Conservation (phyloP, 495 filamentous ascomycete species). For the Penicillium egyptiacum region DNA sequence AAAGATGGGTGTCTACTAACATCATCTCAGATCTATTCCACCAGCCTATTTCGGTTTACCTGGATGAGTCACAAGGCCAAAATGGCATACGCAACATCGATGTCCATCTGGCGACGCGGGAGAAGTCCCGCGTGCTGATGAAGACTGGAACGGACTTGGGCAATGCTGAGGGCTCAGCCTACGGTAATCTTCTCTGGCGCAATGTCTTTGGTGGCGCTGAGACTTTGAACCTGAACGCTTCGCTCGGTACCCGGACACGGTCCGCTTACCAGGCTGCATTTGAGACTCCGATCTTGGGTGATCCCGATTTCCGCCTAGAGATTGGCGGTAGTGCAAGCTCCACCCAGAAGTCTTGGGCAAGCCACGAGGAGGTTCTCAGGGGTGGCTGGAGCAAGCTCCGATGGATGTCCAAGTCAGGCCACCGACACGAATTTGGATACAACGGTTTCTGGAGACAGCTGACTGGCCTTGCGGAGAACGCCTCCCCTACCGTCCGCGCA, state of each 20-base stretch:
- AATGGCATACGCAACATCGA: conserved; percentile 68
- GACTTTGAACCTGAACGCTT: conserved; percentile 78
- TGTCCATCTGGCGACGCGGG: conserved; percentile 70
- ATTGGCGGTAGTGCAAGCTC: conserved; percentile 75
- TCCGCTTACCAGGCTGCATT: conserved; percentile 86
- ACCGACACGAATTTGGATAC: conserved; percentile 75
- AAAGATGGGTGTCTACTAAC: conserved; percentile 18
- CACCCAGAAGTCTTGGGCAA: conserved; percentile 85
- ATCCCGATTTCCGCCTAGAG: conserved; percentile 75
- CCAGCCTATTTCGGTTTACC: conserved; percentile 72
- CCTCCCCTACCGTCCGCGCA: conserved; percentile 73
- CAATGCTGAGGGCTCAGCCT: conserved; percentile 87
- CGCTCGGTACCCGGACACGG: conserved; percentile 81
- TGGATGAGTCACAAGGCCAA: conserved; percentile 67
- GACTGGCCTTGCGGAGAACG: conserved; percentile 68
- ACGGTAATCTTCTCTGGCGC: conserved; percentile 75
- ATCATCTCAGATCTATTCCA: conserved; percentile 73
- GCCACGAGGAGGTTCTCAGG: conserved; percentile 86
- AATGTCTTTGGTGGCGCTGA: conserved; percentile 97
- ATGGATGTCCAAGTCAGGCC: conserved; percentile 61
- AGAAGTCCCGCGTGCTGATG: conserved; percentile 75
- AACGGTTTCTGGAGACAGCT: conserved; percentile 83
- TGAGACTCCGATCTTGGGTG: conserved; percentile 72
- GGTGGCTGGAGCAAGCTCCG: conserved; percentile 74
- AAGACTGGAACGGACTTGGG: conserved; percentile 93